phyloP scores from a whole-genome alignment of 441 rosid species.

The Jatropha podagrica region DNA sequence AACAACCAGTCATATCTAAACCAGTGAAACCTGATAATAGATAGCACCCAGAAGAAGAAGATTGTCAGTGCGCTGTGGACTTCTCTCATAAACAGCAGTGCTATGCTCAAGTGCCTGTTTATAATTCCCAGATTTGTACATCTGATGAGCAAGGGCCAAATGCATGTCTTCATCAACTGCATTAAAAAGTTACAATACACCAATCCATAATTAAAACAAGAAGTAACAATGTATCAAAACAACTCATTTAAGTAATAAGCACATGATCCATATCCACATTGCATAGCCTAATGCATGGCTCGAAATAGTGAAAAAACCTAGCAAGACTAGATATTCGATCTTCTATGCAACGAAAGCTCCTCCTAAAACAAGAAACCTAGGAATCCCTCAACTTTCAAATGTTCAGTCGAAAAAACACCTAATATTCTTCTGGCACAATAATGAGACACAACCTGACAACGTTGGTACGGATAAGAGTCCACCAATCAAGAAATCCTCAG shows the following conservation, averaged over 20 bases:
- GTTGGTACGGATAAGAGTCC: too few relatives aligned
- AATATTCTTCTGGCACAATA: not conserved
- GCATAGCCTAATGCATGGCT: not conserved
- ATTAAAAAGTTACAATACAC: constrained; percentile 12
- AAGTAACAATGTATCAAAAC: not conserved
- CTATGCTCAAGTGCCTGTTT: constrained; percentile 89
- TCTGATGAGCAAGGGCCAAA: constrained; percentile 76
- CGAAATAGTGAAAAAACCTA: not conserved
- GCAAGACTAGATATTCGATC: not conserved
- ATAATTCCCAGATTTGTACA: constrained; percentile 79
- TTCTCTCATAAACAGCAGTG: constrained; percentile 74
- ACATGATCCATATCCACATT: not conserved
- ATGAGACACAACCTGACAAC: not conserved
- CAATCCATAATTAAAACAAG: not conserved
- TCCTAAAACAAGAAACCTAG: not conserved
- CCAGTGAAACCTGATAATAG: constrained; percentile 73
- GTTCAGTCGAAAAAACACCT: not conserved
- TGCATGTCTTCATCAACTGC: constrained; percentile 81
- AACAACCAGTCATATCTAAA: not conserved
- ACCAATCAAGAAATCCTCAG: too few relatives aligned
- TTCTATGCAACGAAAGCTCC: not conserved
- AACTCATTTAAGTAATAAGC: not conserved
- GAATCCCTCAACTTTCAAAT: not conserved
- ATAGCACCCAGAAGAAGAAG: constrained; percentile 97
- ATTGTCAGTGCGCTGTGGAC: constrained; percentile 83